phyloP scores from a whole-genome alignment of 352 stramenopile species.

The Globisporangium mamillatum region DNA sequence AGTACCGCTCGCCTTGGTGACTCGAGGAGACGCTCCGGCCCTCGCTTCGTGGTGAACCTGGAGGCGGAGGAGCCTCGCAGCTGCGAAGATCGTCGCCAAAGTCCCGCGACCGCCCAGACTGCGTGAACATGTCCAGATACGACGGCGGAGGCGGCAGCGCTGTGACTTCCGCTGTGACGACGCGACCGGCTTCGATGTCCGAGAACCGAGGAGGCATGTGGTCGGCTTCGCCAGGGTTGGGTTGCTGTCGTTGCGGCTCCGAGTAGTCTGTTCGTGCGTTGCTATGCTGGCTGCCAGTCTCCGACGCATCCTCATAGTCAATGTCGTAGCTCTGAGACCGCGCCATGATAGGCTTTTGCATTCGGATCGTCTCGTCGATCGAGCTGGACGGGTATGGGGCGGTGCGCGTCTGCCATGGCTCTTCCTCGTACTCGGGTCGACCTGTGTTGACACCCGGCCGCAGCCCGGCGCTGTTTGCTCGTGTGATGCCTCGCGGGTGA shows the following conservation, averaged over 20 bases:
- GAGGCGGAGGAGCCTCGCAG: slow-evolving; percentile 5
- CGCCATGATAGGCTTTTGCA: slow-evolving; percentile 18
- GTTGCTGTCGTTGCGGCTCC: background rate
- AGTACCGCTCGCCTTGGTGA: background rate
- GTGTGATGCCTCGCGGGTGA: slow-evolving; percentile 21
- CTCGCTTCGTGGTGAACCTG: slow-evolving; percentile 20
- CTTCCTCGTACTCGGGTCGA: background rate
- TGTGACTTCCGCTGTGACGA: slow-evolving; percentile 24
- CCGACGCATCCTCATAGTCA: slow-evolving; percentile 16
- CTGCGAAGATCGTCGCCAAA: slow-evolving; percentile 2
- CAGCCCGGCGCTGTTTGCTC: slow-evolving; percentile 25
- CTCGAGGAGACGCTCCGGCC: slow-evolving; percentile 22
- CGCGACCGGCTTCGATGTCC: slow-evolving; percentile 33
- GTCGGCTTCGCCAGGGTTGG: background rate
- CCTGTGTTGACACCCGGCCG: background rate
- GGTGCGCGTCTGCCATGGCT: slow-evolving; percentile 20
- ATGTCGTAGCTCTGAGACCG: slow-evolving; percentile 26
- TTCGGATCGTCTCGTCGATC: slow-evolving; percentile 13
- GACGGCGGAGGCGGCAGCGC: slow-evolving; percentile 32
- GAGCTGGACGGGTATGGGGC: slow-evolving; percentile 8
- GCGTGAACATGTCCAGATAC: slow-evolving; percentile 40
- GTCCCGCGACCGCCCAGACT: slow-evolving; percentile 22
- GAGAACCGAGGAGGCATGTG: slow-evolving; percentile 33
- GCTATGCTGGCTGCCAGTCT: slow-evolving; percentile 18
- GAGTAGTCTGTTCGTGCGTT: slow-evolving; percentile 7